These are phyloP conservation scores for Nicotiana rustica DNA, from an alignment of 305 asterid species.

Conservation along the genomic window DNA sequence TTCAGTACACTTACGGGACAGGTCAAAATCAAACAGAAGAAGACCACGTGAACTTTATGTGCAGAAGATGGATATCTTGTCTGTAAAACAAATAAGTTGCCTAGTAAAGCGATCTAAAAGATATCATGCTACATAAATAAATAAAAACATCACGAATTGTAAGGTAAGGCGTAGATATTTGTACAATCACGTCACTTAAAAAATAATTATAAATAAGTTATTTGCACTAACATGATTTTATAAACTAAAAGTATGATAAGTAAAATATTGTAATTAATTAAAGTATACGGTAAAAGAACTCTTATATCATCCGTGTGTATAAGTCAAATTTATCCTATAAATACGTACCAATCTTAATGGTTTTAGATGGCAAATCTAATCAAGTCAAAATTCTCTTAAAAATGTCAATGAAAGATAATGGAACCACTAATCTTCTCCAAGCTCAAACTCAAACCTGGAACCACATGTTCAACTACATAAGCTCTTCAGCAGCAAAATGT, in stretches of 20 bases:
- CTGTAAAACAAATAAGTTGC: neutral
- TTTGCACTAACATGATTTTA: too few relatives aligned
- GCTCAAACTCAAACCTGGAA: neutral
- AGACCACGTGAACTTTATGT: neutral
- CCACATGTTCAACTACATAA: neutral
- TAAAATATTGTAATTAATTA: too few relatives aligned
- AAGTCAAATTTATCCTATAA: too few relatives aligned
- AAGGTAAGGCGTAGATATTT: too few relatives aligned
- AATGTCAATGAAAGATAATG: neutral
- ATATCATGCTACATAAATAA: neutral
- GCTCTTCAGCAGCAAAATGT: constrained; percentile 17
- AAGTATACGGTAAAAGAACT: too few relatives aligned
- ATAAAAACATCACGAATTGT: neutral
- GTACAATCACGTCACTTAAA: neutral
- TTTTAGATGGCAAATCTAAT: neutral
- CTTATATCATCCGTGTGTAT: too few relatives aligned
- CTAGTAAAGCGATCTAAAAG: neutral
- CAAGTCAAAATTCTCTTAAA: neutral
- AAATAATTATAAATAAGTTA: too few relatives aligned
- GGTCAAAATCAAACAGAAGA: neutral
- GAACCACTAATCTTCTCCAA: neutral
- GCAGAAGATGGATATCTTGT: neutral
- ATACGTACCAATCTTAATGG: neutral
- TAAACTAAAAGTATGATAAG: too few relatives aligned
- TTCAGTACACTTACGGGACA: neutral